Base-by-base conservation (phyloP, 805 yeast genomes). In the Teunomyces stri region DNA sequence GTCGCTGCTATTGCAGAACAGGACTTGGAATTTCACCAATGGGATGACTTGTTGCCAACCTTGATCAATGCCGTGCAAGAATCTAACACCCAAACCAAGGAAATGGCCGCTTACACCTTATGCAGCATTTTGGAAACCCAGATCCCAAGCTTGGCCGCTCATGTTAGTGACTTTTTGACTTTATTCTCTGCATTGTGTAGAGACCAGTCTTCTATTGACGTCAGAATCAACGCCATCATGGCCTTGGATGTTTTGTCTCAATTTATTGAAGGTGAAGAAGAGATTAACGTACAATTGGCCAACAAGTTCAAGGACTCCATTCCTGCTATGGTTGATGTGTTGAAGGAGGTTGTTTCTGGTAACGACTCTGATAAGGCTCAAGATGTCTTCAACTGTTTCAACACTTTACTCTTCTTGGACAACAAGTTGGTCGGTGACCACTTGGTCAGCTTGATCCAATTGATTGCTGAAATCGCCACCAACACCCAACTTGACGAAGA, bases 381-480 rank as follows among this genome's bases (percentile, higher is more conserved):
- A 66, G 80, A 81, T 55, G 79, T 91, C 34, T 94, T 91, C 74
- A 89, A 86, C 64, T 86, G 89, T 42, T 84, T 94, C 72, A 89
- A 86, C 70, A 85, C 86, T 54, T 77, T 94, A 61, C 72, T 89
- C 44, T 74, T 85, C 60, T 72, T 87, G 53, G 97, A 91, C 61
- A 76, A 87, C 59, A 83, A 84, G 59, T 75, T 92, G 52, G 76
- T 90, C 28, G 95, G 96, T 58, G 84, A 87, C 59, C 77, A 82
- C 54, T 76, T 92, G 54, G 70, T 82, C 42, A 82, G 77, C 44
- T 78, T 94, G 58, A 72, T 90, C 52, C 80, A 82, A 55, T 78
- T 89, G 59, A 81, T 90, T 79, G 70, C 85, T 56, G 89, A 89
- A 66, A 81, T 91, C 51, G 81, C 96, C 31, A 64, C 80, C 45